Evolutionary conservation across 306 rosid genomes (phyloP), one percentile per base, ranked within the genome.

Genomic region (Ammopiptanthus mongolicus): DNA sequence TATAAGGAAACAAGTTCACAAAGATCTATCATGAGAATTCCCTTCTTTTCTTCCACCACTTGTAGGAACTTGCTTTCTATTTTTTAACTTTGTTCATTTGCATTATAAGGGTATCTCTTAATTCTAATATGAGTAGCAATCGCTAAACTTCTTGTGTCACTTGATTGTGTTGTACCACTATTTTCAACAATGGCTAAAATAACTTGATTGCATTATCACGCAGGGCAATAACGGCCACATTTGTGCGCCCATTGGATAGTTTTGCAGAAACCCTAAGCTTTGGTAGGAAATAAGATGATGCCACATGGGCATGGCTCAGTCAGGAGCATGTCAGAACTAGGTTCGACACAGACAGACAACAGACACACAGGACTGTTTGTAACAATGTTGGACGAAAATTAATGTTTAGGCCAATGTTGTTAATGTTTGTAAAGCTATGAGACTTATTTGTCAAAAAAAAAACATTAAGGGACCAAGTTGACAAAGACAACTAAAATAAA

Each of bases 211-310:
- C 62, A 74, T 72, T 22, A 44, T 78, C 83, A 95, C n/a, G n/a
- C n/a, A 97, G 97, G 78, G 83, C 97, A 15, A 88, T 92, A 55
- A 97, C 97, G 25, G 99, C 99, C 51, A 92, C 99, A 25, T 88
- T 95, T 73, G 88, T 95, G 50, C 92, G 97, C 65, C 99, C 99
- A 2, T 81, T 95, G 84, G 99, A 95, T 86, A n/a, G n/a, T n/a
- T n/a, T n/a, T n/a, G n/a, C n/a, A n/a, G n/a, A n/a, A n/a, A n/a
- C n/a, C n/a, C n/a, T n/a, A n/a, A n/a, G n/a, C n/a, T n/a, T n/a
- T n/a, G n/a, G n/a, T n/a, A n/a, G n/a, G n/a, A n/a, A n/a, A n/a
- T n/a, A n/a, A n/a, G n/a, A n/a, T n/a, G n/a, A n/a, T n/a, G n/a
- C n/a, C n/a, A n/a, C n/a, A n/a, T n/a, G n/a, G n/a, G n/a, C n/a